A percentile compares a stretch with the other conserved stretches of the same genome.
Evolutionary conservation across 768 basidiomycete genomes (phyloP).

Genomic region (Trametes villosa): DNA sequence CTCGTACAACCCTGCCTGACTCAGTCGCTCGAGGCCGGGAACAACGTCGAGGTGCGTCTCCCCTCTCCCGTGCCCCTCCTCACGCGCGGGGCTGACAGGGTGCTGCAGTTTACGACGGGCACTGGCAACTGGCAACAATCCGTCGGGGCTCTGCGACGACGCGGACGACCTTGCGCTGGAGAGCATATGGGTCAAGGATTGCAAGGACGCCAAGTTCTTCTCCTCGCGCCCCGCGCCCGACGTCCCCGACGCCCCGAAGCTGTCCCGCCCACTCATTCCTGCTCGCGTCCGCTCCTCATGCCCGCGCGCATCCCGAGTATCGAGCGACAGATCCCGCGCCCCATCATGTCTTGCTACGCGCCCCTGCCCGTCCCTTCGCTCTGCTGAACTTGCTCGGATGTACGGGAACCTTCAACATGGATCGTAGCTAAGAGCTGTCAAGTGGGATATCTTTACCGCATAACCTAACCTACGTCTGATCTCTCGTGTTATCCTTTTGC

Average conservation of each 20-base stretch:
- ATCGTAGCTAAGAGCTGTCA: no score
- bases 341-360: not conserved
- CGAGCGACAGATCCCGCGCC: not conserved
- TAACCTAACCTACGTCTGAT: not conserved
- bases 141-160: not conserved
- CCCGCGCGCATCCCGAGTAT: no score
- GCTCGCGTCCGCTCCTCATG: no score
- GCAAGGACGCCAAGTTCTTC: not conserved
- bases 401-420: not conserved
- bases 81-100: not conserved
- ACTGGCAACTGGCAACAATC: constrained; percentile 3
- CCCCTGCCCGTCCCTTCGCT: not conserved
- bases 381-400: not conserved
- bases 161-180: constrained; percentile 9
- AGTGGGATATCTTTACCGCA: not conserved
- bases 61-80: no score
- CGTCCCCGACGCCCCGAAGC: not conserved
- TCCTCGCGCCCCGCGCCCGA: not conserved
- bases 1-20: constrained; percentile 2
- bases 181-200: constrained; percentile 10
- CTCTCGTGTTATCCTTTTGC: not conserved
- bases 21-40: not conserved
- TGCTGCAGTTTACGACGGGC: constrained; percentile 16
- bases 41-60: constrained; percentile 16
- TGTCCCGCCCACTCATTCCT: no score